Percentiles rank a stretch among this genome's conserved stretches.
These are phyloP conservation scores for Botrytis porri DNA, from an alignment of 2,329 filamentous ascomycete genomes.

Conservation along the genomic window DNA sequence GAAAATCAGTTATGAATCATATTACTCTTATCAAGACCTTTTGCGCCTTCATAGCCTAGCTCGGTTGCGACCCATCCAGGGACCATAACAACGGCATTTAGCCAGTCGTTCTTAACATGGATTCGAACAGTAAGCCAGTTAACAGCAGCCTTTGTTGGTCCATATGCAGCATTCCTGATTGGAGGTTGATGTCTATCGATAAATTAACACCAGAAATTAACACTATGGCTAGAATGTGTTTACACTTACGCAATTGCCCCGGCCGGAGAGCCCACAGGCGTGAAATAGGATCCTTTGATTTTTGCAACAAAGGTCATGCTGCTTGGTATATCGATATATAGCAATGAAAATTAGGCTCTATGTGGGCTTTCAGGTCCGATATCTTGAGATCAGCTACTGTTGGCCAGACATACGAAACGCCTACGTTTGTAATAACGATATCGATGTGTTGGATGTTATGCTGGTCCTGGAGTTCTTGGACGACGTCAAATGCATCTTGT, in stretches of 20 bases:
- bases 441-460: neutral
- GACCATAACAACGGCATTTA: constrained; percentile 26
- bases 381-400: neutral
- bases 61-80: neutral
- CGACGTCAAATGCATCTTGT: neutral
- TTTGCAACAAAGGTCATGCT: constrained; percentile 18
- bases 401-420: neutral
- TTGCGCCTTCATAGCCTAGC: neutral
- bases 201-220: neutral
- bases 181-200: constrained; percentile 21
- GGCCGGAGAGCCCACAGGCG: neutral
- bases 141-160: constrained; percentile 37
- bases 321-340: constrained; percentile 38
- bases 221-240: constrained; percentile 24
- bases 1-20: neutral
- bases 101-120: constrained; percentile 28
- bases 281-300: neutral
- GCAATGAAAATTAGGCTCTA: constrained; percentile 23
- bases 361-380: neutral
- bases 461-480: neutral
- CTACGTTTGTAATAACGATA: neutral
- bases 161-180: constrained; percentile 35
- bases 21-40: neutral
- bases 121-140: constrained; percentile 37
- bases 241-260: neutral